Evolutionary conservation across 306 rosid species (phyloP).

Genomic region (Prunus mira): DNA sequence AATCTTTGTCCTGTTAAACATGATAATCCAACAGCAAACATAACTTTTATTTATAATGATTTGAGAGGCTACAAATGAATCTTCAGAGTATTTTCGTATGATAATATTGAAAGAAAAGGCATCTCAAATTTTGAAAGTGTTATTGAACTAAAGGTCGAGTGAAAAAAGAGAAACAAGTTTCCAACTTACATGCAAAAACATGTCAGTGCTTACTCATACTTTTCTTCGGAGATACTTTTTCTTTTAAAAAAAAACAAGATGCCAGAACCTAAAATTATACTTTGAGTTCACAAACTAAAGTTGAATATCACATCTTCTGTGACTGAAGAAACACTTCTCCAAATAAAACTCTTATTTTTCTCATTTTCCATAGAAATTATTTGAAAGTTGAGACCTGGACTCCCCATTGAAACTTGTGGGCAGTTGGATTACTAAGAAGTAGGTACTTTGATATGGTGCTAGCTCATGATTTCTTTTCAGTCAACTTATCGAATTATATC

Average conservation of each 20-base stretch:
- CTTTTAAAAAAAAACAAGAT: neutral
- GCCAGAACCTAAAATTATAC: neutral
- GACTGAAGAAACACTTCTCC: neutral
- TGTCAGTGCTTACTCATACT: neutral
- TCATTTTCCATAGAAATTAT: neutral
- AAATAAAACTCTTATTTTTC: neutral
- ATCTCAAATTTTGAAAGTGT: neutral
- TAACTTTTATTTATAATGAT: neutral
- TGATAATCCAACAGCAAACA: constrained; percentile 3
- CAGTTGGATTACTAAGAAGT: neutral
- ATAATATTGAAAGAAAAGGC: neutral
- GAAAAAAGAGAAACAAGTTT: neutral
- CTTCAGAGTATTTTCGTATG: neutral
- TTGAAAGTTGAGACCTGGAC: neutral
- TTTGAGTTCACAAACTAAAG: neutral
- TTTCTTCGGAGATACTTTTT: too few relatives aligned
- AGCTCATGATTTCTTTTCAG: neutral
- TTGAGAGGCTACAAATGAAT: neutral
- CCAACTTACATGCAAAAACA: neutral
- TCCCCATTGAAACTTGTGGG: neutral
- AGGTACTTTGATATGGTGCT: neutral
- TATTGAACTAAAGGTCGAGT: neutral
- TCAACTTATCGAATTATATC: neutral
- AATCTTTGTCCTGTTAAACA: constrained; percentile 67
- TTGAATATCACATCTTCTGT: neutral